A percentile compares a stretch with the other conserved stretches of the same genome.
phyloP scores from a whole-genome alignment of 1,284 basidiomycete species.

The Schizopora paradoxa region DNA sequence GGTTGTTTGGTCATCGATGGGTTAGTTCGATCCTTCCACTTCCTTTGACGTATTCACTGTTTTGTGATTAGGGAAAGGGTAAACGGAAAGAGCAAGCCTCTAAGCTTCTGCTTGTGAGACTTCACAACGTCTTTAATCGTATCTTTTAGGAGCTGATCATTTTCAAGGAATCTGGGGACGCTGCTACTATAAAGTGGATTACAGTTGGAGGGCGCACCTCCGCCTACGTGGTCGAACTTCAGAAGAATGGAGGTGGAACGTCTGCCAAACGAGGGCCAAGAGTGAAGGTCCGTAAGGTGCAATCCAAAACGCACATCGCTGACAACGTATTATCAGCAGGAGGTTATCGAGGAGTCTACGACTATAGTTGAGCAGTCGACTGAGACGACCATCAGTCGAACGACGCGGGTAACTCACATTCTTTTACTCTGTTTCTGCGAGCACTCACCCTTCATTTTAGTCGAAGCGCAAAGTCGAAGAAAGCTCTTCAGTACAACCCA shows the following conservation, averaged over 20 bases:
- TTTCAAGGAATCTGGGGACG: conserved; percentile 59
- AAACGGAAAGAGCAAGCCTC: conserved; percentile 50
- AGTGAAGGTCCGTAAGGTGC: too few species aligned
- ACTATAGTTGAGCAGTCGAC: too few species aligned
- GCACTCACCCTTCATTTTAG: too few species aligned
- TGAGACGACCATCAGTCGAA: too few species aligned
- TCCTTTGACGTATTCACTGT: conserved; percentile 9
- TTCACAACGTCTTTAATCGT: conserved; percentile 8
- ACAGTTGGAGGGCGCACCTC: conserved; percentile 81
- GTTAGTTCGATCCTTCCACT: conserved; percentile 30
- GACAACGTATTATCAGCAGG: too few species aligned
- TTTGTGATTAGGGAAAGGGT: conserved; percentile 54
- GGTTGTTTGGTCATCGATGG: conserved; percentile 73
- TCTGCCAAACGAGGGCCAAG: background rate
- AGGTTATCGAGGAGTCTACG: too few species aligned
- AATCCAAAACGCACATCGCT: too few species aligned
- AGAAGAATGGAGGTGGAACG: conserved; percentile 34
- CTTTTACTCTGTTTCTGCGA: too few species aligned
- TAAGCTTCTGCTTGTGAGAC: conserved; percentile 48
- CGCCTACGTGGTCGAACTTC: conserved; percentile 67
- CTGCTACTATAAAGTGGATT: conserved; percentile 71
- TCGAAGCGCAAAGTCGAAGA: background rate
- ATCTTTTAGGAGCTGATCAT: conserved; percentile 1
- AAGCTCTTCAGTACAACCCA: background rate
- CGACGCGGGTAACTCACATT: too few species aligned